Base-by-base conservation (phyloP, 148 eudicot genomes). In the Heliosperma pusillum region DNA sequence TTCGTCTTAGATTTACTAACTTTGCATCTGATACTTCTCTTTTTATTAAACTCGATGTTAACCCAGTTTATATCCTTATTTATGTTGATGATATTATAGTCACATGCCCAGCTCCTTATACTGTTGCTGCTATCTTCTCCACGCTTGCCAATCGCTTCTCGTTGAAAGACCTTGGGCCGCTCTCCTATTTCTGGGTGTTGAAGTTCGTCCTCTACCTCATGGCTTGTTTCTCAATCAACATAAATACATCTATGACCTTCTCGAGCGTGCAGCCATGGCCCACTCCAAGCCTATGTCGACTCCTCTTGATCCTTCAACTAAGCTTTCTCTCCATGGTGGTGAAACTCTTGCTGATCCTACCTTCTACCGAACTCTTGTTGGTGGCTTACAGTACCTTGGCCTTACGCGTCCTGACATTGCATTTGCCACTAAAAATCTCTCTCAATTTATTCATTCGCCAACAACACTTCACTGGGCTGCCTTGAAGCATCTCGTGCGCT, bases 131-230 rank as follows among this genome's bases (percentile, higher is more conserved):
- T 7, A 3, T 40, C 44, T 3, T 40, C 44, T 3, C 4, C 44
- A 3, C 44, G 7, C 44, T 40, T 7, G 3, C 44, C 44, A 3
- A 3, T 40, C 44, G 44, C 4, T 40, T 40, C 44, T 40, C 44
- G 3, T 7, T 40, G 4, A 40, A 7, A n/a, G 44, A 40, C 7
- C 7, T 40, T 3, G 44, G 44, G 3, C 7, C 44, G 3, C 44
- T 40, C 44, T 68, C 71, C 10, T 44, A 68, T 68, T 68, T 11
- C 71, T 68, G 33, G 56, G 71, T 8, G 71, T 68, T 7, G 55
- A 68, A 42, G 71, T 68, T 1, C 26, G 11, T 3, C 53, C 20
- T 30, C 22, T 9, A 15, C 2, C 47, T 30, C 5, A 13, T 4
- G 70, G 70, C 1, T 7, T 66, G 1, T 66, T 66, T 19, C 50